Conservation (phyloP, 73 alveolate species). For the Paramecium sexaurelia region DNA sequence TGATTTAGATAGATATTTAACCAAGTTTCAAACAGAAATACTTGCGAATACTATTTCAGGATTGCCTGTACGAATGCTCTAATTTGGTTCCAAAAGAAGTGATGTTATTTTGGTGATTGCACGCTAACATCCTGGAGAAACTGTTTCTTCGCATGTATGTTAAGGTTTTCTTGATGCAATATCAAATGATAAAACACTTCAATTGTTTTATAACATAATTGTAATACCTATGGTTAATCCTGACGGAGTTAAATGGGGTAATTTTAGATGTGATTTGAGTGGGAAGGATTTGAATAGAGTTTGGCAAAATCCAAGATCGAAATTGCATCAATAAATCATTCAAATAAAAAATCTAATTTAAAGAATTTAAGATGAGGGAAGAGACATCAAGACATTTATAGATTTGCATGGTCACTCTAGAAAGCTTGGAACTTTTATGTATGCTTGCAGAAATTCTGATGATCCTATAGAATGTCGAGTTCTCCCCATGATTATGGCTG, state of each 20-base stretch:
- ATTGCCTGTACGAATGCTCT: not conserved
- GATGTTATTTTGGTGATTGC: conserved; percentile 65
- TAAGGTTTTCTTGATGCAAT: conserved; percentile 51
- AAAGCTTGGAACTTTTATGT: conserved; percentile 84
- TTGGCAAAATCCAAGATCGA: conserved; percentile 89
- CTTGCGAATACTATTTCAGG: not conserved
- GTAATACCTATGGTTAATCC: conserved; percentile 95
- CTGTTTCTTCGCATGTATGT: conserved; percentile 65
- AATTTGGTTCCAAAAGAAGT: not conserved
- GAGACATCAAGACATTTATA: conserved; percentile 78
- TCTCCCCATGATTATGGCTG: conserved; percentile 56
- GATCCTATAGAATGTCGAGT: conserved; percentile 61
- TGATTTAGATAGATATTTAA: not conserved
- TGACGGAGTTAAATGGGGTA: conserved; percentile 95
- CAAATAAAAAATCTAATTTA: conserved; percentile 76
- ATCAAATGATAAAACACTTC: conserved; percentile 25
- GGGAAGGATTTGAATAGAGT: conserved; percentile 93
- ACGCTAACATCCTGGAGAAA: conserved; percentile 71
- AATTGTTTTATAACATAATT: not conserved
- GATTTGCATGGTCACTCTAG: conserved; percentile 96
- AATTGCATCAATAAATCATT: conserved; percentile 82
- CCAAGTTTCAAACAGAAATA: not conserved
- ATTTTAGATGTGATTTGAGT: conserved; percentile 85
- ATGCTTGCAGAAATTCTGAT: conserved; percentile 75
- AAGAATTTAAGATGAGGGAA: conserved; percentile 69